Evolutionary conservation across 139 green algal genomes (phyloP).

Genomic region (Volvox reticuliferus): DNA sequence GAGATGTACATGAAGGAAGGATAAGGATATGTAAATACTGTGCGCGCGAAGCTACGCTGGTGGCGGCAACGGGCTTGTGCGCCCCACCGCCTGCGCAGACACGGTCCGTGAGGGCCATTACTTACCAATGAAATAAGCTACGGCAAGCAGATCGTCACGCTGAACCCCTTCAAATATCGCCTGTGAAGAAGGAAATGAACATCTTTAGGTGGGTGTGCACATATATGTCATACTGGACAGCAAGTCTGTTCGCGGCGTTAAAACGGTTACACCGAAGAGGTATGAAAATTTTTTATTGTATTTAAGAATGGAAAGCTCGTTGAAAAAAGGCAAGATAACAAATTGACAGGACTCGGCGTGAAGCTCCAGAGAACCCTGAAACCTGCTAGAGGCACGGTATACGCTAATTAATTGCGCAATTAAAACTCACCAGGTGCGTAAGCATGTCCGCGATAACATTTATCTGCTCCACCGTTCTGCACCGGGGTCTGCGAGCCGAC

Average conservation of each 20-base stretch:
- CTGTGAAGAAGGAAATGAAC: background rate
- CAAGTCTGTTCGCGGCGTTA: too few relatives aligned
- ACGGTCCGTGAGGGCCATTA: background rate
- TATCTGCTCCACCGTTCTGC: conserved; percentile 2
- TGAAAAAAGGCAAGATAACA: too few relatives aligned
- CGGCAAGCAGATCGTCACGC: background rate
- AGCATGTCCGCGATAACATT: conserved; percentile 1
- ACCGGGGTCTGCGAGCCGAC: background rate
- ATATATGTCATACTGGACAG: background rate
- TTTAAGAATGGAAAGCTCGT: too few relatives aligned
- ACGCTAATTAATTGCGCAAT: background rate
- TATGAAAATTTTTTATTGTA: too few relatives aligned
- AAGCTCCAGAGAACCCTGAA: too few relatives aligned
- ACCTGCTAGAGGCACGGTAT: too few relatives aligned
- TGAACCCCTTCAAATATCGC: conserved; percentile 14
- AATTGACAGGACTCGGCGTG: too few relatives aligned
- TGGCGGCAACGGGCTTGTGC: too few relatives aligned
- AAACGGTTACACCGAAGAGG: too few relatives aligned
- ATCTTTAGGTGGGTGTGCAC: background rate
- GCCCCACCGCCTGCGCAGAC: background rate
- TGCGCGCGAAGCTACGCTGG: too few relatives aligned
- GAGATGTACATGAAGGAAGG: background rate
- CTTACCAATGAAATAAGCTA: conserved; percentile 37
- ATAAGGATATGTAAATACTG: too few relatives aligned
- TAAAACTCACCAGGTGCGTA: background rate